Base-by-base conservation (phyloP, 768 basidiomycete genomes). In the Butyriboletus loyo region DNA sequence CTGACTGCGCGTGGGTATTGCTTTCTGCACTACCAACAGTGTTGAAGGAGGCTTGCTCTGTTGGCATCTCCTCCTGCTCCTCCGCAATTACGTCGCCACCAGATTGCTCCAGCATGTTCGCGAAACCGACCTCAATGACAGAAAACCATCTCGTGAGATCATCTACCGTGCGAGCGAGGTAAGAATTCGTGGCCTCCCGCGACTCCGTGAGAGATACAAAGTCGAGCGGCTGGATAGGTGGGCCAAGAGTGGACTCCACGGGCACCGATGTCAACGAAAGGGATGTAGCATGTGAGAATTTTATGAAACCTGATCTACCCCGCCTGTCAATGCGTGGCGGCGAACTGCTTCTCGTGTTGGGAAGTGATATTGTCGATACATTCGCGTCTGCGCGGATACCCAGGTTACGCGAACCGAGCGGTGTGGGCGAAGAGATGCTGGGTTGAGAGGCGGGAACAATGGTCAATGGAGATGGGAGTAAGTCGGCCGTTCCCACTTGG, bases 81-180 rank as follows among this genome's bases (percentile, higher is more conserved):
- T 87, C 85, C 56, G 80, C 80, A 54, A 86, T 87, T 24, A 77
- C 77, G 57, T 82, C 75, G 34, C 73, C 74, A 15, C 69, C 66
- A 1, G 75, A 65, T 40, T 73, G 73, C 36, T 85, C 85, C 37
- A 95, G 70, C 57, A 94, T 76, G 24, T 75, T 78, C 30, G 75
- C 77, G 42, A 98, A 72, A 0, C 92, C 93, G 11, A 67, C 71
- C 62, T 92, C 89, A 1, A 95, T 79, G 0, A 84, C 76, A 5
- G 79, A 77, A 51, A 98, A 68, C 91, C 90, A 95, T 56, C 80
- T 76, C 3, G 79, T 77, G 32, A 98, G 78, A 62, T 88, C 84
- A 40, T 86, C 86, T 10, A 96, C 81, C 4, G 85, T 87, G 39
- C 75, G 71, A 39, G 83, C 84, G 43, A 98, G 77, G 64, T 92